Conservation (phyloP, 2,329 filamentous ascomycete genomes). For the Chrysoporthe cubensis region DNA sequence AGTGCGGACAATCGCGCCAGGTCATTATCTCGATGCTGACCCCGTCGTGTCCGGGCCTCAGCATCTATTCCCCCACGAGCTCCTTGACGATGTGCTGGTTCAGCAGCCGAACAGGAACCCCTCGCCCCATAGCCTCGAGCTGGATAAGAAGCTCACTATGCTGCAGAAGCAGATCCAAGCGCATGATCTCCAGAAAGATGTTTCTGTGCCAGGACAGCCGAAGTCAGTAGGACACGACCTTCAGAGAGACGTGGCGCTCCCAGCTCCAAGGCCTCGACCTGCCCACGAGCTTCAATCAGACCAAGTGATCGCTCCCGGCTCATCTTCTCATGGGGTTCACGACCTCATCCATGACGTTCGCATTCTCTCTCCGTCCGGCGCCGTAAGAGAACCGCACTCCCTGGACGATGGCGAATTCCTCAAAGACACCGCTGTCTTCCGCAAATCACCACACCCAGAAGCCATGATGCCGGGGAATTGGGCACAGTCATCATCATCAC, state of each 20-base stretch:
- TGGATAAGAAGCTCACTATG: conserved; percentile 17
- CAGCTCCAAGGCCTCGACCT: conserved; percentile 4
- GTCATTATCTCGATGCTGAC: conserved; percentile 23
- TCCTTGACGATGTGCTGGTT: conserved; percentile 20
- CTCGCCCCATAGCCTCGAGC: conserved; percentile 22
- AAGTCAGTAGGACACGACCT: conserved; percentile 2
- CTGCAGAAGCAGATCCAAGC: neutral
- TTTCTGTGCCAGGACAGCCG: neutral
- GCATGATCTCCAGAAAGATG: conserved; percentile 16
- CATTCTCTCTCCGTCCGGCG: conserved; percentile 25
- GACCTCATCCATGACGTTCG: conserved; percentile 26
- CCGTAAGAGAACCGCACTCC: conserved; percentile 18
- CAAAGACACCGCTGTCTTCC: conserved; percentile 20
- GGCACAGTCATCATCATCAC: conserved; percentile 11
- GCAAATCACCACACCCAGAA: conserved; percentile 26
- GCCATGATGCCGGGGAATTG: conserved; percentile 21
- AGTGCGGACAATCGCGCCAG: conserved; percentile 6
- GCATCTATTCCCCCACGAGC: conserved; percentile 23
- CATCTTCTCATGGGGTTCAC: conserved; percentile 3
- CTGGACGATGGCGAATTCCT: conserved; percentile 20
- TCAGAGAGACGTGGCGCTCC: conserved; percentile 13
- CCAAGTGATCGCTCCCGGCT: neutral
- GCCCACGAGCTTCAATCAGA: conserved; percentile 17
- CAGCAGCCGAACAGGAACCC: conserved; percentile 3
- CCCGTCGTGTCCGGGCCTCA: conserved; percentile 18